These are phyloP conservation scores for Corymbia maculata DNA, from an alignment of 345 rosid species.

Conservation along the genomic window DNA sequence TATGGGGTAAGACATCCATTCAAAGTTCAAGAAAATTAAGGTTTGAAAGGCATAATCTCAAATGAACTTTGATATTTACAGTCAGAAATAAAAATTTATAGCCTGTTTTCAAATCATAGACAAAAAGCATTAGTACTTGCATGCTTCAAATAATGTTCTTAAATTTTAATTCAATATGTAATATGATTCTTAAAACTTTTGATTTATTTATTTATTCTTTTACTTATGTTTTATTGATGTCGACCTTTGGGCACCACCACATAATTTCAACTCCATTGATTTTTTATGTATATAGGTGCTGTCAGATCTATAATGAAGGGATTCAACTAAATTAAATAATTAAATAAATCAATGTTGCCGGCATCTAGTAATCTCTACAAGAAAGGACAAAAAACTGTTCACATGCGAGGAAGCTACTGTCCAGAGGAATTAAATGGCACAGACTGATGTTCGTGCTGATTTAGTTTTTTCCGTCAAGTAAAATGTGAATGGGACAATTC, in stretches of 20 bases:
- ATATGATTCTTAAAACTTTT: neutral
- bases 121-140: neutral
- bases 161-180: accelerated
- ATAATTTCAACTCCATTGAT: neutral
- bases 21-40: neutral
- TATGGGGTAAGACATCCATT: neutral
- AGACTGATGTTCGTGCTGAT: accelerated
- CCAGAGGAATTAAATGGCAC: too few relatives aligned
- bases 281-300: neutral
- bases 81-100: neutral
- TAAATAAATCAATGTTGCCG: neutral
- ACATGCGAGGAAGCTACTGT: neutral
- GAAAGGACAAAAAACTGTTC: neutral
- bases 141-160: too few relatives aligned
- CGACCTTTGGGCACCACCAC: neutral
- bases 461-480: neutral
- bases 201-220: neutral
- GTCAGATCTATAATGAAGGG: neutral
- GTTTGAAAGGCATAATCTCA: neutral
- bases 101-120: neutral
- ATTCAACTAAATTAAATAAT: neutral
- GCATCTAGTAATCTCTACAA: neutral
- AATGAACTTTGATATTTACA: neutral
- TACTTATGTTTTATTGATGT: neutral
- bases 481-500: neutral